Base-by-base conservation (phyloP, 306 rosid species). In the Aeschynomene evenia region DNA sequence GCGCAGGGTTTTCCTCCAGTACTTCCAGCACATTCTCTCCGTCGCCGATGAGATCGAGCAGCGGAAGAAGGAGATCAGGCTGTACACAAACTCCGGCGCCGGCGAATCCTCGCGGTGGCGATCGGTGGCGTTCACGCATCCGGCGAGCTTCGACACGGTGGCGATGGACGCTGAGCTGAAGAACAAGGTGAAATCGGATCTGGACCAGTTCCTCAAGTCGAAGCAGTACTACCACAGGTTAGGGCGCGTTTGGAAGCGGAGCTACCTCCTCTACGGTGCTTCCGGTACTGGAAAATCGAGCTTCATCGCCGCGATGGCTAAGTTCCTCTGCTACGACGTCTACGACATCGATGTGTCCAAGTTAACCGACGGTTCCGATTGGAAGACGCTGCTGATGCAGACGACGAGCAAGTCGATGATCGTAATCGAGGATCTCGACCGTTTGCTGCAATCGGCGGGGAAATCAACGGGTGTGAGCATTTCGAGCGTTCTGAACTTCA, bases 161-260 rank as follows among this genome's bases (percentile, higher is more conserved):
- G 91, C 80, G 24, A 74, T 90, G 85, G 97, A 94, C 26, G 65
- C 68, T 4, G 98, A 90, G 23, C 58, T 90, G 68, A 94, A 90
- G 54, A 84, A 72, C 83, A 88, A 81, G 57, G 86, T 94, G 51
- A 82, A 81, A 26, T 82, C 90, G 19, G 98, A 94, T 54, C 89
- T 94, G 9, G 98, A 94, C 48, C 88, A 83, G 42, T 94, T 94
- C 18, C 6, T 84, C 9, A 94, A 90, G 65, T 85, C 98, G 1
- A 94, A 88, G 54, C 97, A 90, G 45, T 94, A 88, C 49, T 94
- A 90, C 68, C 83, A 94, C 77, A 70, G 90, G 4, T 55, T 90
- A 58, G 98, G 98, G 5, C 97, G 98, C 13, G 98, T 88, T 22
- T 94, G 98, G 98, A 94, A 85, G 59, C 87, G 98, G 21, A 94